These are phyloP conservation scores for Schwanniomyces occidentalis DNA, from an alignment of 805 yeast species.

Conservation along the genomic window DNA sequence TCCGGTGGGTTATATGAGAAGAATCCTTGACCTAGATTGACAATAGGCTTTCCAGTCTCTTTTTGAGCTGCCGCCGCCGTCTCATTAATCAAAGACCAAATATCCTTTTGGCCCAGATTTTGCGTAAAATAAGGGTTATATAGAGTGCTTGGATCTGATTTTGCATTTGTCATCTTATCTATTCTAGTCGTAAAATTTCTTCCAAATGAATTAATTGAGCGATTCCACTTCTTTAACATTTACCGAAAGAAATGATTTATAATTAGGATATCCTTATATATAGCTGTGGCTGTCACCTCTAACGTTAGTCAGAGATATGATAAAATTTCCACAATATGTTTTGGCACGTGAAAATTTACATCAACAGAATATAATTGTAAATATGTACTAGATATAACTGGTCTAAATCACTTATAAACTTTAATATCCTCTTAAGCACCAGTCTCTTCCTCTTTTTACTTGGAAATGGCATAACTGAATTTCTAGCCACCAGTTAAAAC, in stretches of 20 bases:
- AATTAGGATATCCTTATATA: too few relatives aligned
- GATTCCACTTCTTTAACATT: too few relatives aligned
- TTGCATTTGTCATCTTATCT: conserved; percentile 4
- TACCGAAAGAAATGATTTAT: too few relatives aligned
- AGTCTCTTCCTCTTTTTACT: conserved; percentile 68
- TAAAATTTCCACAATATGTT: too few relatives aligned
- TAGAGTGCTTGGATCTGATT: conserved; percentile 15
- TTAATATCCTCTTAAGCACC: conserved; percentile 52
- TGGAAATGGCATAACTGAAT: conserved; percentile 71
- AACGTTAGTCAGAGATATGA: too few relatives aligned
- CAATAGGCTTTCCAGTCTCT: conserved; percentile 71
- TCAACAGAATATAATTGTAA: too few relatives aligned
- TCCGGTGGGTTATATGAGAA: conserved; percentile 94
- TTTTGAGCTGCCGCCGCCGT: conserved; percentile 83
- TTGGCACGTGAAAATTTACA: too few relatives aligned
- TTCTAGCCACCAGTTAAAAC: conserved; percentile 73
- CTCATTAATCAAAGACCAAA: conserved; percentile 94
- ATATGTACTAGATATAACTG: too few relatives aligned
- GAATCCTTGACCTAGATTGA: conserved; percentile 95
- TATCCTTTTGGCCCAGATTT: conserved; percentile 75
- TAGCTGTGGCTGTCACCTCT: too few relatives aligned
- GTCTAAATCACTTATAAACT: too few relatives aligned
- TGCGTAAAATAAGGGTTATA: conserved; percentile 64
- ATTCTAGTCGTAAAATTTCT: background rate
- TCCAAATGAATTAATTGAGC: background rate